Conservation (phyloP, 1,284 basidiomycete genomes). For the Cryptococcus hybrid region DNA sequence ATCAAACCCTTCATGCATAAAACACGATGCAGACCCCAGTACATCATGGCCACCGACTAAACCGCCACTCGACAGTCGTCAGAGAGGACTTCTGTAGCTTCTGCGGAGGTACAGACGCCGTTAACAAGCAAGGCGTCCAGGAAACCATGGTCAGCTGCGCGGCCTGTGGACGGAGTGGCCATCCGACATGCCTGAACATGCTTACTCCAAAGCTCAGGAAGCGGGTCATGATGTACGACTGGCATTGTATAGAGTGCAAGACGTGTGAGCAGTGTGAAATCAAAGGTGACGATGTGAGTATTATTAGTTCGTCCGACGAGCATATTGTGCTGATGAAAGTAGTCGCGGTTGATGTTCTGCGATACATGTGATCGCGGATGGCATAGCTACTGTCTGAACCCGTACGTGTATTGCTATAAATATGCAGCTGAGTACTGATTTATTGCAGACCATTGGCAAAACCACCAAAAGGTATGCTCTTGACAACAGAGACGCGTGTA, state of each 20-base stretch:
- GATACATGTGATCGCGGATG: conserved; percentile 94
- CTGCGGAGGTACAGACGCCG: conserved; percentile 28
- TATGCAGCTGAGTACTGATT: neutral
- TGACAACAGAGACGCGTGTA: neutral
- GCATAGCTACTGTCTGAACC: conserved; percentile 84
- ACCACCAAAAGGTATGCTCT: conserved; percentile 67
- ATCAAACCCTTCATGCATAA: too few species aligned
- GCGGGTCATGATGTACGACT: conserved; percentile 66
- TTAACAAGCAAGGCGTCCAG: conserved; percentile 19
- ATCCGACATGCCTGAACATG: conserved; percentile 69
- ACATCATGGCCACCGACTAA: too few species aligned
- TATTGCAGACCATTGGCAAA: conserved; percentile 57
- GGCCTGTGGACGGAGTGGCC: conserved; percentile 50
- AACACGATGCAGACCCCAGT: too few species aligned
- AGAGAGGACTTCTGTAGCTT: conserved; percentile 26
- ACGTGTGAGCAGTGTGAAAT: conserved; percentile 81
- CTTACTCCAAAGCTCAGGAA: conserved; percentile 55
- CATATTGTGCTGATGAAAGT: neutral
- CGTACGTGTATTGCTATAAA: conserved; percentile 49
- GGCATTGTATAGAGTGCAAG: conserved; percentile 93
- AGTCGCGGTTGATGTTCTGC: conserved; percentile 86
- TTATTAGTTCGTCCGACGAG: neutral
- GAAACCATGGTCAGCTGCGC: conserved; percentile 43
- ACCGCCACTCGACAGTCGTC: too few species aligned
- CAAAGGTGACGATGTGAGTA: conserved; percentile 85